Percentiles rank a stretch among this genome's conserved stretches.
Evolutionary conservation across 768 basidiomycete species (phyloP).

Genomic region (Ephemerocybe angulata): DNA sequence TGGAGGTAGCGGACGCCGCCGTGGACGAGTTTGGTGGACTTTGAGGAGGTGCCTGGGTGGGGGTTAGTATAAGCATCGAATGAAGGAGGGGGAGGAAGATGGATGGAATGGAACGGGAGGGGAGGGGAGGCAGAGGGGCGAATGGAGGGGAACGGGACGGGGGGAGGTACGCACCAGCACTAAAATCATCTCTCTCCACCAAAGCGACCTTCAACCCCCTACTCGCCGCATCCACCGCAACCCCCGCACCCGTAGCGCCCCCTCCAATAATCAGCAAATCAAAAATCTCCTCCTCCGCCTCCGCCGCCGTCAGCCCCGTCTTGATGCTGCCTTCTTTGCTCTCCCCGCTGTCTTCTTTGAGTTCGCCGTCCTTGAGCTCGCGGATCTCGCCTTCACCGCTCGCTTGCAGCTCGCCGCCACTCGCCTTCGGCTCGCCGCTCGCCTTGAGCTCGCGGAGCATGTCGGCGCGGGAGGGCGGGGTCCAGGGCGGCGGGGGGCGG

Average conservation of each 20-base stretch:
- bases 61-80: background rate
- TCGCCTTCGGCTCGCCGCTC: constrained; percentile 26
- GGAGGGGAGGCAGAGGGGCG: background rate
- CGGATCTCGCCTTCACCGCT: background rate
- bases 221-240: constrained; percentile 93
- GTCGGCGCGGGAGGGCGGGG: constrained; percentile 63
- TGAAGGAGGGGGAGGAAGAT: background rate
- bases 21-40: constrained; percentile 97
- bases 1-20: constrained; percentile 97
- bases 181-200: constrained; percentile 91
- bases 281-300: constrained; percentile 47
- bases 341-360: background rate
- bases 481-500: constrained; percentile 77
- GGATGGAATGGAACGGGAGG: background rate
- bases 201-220: constrained; percentile 89
- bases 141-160: background rate
- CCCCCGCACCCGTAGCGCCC: constrained; percentile 93
- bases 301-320: background rate
- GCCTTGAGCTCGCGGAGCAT: constrained; percentile 60
- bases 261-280: constrained; percentile 88
- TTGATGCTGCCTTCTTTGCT: background rate
- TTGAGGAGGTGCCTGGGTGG: constrained; percentile 83
- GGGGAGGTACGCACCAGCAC: constrained; percentile 55
- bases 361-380: no score
- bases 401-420: background rate